Evolutionary conservation across 257 asterid genomes (phyloP), one percentile per base, ranked within the genome.

Genomic region (Capsicum pubescens): DNA sequence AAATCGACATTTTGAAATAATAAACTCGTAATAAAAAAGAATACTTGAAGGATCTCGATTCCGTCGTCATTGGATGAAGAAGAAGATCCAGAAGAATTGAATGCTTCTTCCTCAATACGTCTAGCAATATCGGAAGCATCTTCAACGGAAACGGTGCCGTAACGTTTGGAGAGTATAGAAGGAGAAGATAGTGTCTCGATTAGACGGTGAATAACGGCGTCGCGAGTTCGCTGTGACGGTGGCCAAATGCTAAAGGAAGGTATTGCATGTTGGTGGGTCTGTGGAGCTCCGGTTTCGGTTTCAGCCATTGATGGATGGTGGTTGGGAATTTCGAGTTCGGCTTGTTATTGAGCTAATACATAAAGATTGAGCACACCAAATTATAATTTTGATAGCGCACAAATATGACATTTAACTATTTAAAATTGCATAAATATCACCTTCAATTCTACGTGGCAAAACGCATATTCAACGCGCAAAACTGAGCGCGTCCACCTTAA

Each of bases 171-270:
- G 8, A 85, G 57, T n/a, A 80, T 17, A 32, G 84, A 80, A 14
- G 81, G 82, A 7, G 81, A n/a, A 19, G 84, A 68, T 15, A 68
- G 82, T 8, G 87, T 80, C 35, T 80, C 87, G 58, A 69, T 70
- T 12, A 85, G 82, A 52, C 87, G 84, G 14, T 80, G 44, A 21
- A 9, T 26, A 6, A 85, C 61, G 66, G 87, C 87, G 44, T 85
- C 84, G 36, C 87, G 84, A 3, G 87, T 85, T 13, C 84, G 80
- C 64, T 85, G 74, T 8, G 76, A 69, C 9, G 87, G 87, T 17
- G 87, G 87, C 87, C 87, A 85, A 42, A 85, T 85, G 66, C 61
- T 56, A 84, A 80, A 85, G 6, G 67, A 35, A 46, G 13, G 13
- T 2, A 0, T 9, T 0, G 3, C 56, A 13, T 13, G 14, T 50